Percentiles rank a stretch among this genome's conserved stretches.
phyloP scores from a whole-genome alignment of 2,329 filamentous ascomycete genomes.

The Cladosporium velox region DNA sequence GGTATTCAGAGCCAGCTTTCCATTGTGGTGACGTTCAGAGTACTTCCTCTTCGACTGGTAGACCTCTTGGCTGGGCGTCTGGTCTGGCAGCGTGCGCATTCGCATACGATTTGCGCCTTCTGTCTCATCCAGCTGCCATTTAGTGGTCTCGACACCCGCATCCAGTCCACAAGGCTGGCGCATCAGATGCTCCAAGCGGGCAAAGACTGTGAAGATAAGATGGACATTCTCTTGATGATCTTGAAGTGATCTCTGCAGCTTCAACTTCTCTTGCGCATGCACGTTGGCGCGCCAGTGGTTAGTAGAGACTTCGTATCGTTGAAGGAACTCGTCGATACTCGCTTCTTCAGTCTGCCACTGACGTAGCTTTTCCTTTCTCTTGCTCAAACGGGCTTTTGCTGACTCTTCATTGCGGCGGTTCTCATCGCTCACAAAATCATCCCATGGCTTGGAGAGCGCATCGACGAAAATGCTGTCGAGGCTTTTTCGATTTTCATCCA shows the following conservation, averaged over 20 bases:
- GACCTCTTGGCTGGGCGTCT: conserved; percentile 65
- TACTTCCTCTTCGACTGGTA: conserved; percentile 82
- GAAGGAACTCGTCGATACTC: conserved; percentile 68
- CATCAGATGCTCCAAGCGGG: conserved; percentile 76
- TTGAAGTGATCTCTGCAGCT: conserved; percentile 83
- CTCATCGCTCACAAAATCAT: conserved; percentile 79
- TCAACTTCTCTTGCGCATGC: conserved; percentile 85
- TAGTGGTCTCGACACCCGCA: conserved; percentile 58
- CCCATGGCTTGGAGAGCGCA: conserved; percentile 79
- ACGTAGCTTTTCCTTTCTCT: conserved; percentile 78
- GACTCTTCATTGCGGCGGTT: conserved; percentile 79
- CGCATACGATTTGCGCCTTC: conserved; percentile 96
- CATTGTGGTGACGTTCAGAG: conserved; percentile 53
- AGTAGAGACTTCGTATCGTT: conserved; percentile 83
- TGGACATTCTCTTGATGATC: conserved; percentile 89
- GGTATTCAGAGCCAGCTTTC: conserved; percentile 35
- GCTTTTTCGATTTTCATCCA: conserved; percentile 76
- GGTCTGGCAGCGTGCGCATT: conserved; percentile 79
- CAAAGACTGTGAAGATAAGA: conserved; percentile 74
- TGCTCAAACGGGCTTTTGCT: conserved; percentile 67
- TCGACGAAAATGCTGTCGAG: conserved; percentile 82
- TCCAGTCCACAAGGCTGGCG: conserved; percentile 80
- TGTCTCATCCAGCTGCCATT: conserved; percentile 93
- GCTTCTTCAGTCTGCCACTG: conserved; percentile 74
- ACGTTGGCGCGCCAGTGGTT: conserved; percentile 95